phyloP scores from a whole-genome alignment of 331 rosid species.

The Arachis monticola region DNA sequence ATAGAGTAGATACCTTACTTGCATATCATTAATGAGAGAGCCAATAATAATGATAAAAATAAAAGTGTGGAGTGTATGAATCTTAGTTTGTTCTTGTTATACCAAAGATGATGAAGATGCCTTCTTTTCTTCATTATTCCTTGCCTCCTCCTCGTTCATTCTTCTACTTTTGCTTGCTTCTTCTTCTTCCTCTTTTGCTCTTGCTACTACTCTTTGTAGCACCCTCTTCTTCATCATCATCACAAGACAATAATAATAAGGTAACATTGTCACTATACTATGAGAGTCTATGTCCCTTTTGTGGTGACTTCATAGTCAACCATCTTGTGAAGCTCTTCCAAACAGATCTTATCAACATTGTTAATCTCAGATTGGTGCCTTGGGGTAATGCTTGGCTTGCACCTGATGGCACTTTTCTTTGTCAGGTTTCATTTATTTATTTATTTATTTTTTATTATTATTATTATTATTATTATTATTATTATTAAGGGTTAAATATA shows the following conservation, averaged over 20 bases:
- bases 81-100: too few species aligned
- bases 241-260: conserved; percentile 42
- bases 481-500: too few species aligned
- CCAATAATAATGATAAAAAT: too few species aligned
- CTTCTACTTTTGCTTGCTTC: conserved; percentile 44
- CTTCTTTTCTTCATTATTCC: conserved; percentile 36
- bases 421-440: conserved; percentile 58
- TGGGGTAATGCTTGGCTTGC: conserved; percentile 87
- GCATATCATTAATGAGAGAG: neutral
- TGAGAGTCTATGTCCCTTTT: conserved; percentile 79
- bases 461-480: too few species aligned
- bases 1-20: conserved; percentile 15
- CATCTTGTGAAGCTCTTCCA: conserved; percentile 67
- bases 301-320: conserved; percentile 84
- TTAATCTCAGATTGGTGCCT: conserved; percentile 79
- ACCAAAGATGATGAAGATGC: conserved; percentile 42
- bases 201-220: conserved; percentile 39
- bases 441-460: too few species aligned
- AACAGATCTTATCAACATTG: conserved; percentile 68
- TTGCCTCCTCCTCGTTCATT: conserved; percentile 46
- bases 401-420: conserved; percentile 56
- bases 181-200: conserved; percentile 46
- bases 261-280: conserved; percentile 77
- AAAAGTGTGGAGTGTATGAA: too few species aligned
- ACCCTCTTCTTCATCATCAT: conserved; percentile 40